phyloP scores from a whole-genome alignment of 2,329 filamentous ascomycete genomes.

The Neurospora sp. region DNA sequence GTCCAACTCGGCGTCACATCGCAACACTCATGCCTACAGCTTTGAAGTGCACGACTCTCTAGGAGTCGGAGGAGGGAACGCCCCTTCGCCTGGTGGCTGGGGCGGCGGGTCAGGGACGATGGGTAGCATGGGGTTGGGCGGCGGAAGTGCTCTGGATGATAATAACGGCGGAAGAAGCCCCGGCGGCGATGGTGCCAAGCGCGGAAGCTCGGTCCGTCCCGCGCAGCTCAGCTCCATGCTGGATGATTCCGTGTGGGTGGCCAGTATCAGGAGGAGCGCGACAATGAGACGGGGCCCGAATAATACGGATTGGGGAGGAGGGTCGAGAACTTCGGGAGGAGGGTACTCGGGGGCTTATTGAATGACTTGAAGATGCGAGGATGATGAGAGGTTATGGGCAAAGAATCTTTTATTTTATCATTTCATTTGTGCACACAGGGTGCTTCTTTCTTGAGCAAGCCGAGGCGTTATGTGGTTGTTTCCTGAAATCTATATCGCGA shows the following conservation, averaged over 20 bases:
- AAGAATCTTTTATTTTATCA: not conserved
- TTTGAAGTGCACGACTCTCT: slow-evolving; percentile 44
- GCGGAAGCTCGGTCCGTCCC: slow-evolving; percentile 61
- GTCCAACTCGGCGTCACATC: slow-evolving; percentile 21
- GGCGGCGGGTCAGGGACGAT: not conserved
- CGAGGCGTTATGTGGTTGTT: not conserved
- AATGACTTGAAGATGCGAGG: not conserved
- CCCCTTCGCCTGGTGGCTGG: not conserved
- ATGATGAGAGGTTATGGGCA: not conserved
- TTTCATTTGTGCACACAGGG: not conserved
- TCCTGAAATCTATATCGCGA: not conserved
- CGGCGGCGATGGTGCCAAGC: slow-evolving; percentile 20
- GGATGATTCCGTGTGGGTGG: slow-evolving; percentile 85
- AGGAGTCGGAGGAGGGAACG: not conserved
- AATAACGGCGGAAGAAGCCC: not conserved
- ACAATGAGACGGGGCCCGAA: slow-evolving; percentile 41
- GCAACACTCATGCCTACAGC: slow-evolving; percentile 44
- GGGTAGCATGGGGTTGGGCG: slow-evolving; percentile 8
- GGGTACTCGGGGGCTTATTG: slow-evolving; percentile 3
- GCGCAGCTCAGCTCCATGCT: slow-evolving; percentile 75
- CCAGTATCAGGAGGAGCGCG: slow-evolving; percentile 82
- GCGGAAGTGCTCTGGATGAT: slow-evolving; percentile 13
- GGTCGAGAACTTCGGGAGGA: not conserved
- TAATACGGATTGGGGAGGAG: slow-evolving; percentile 14
- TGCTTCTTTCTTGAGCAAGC: not conserved